Evolutionary conservation across 2,329 filamentous ascomycete species (phyloP).

Genomic region (Neofusicoccum laricinum): DNA sequence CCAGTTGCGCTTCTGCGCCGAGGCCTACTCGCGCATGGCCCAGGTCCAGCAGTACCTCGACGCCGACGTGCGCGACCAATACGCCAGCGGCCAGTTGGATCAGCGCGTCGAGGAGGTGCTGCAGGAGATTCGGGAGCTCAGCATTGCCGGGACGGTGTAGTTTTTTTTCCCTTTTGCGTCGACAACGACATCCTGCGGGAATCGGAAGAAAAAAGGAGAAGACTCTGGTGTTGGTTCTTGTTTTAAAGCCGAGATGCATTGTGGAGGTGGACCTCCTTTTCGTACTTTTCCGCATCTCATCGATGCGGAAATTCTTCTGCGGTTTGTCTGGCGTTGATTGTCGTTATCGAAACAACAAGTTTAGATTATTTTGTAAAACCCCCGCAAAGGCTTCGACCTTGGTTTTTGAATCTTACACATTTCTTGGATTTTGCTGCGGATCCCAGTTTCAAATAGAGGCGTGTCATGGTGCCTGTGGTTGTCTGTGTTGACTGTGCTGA

Average conservation of each 20-base stretch:
- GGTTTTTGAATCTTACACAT: too few relatives aligned
- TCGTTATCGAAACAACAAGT: too few relatives aligned
- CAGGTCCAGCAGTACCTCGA: constrained; percentile 99
- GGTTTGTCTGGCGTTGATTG: too few relatives aligned
- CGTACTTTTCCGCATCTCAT: too few relatives aligned
- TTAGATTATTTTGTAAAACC: too few relatives aligned
- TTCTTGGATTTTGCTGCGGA: too few relatives aligned
- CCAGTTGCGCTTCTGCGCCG: constrained; percentile 93
- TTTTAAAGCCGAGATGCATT: background rate
- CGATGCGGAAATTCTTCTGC: too few relatives aligned
- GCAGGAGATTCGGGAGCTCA: constrained; percentile 94
- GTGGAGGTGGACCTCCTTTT: too few relatives aligned
- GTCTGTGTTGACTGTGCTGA: too few relatives aligned
- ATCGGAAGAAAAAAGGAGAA: background rate
- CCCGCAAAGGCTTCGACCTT: too few relatives aligned
- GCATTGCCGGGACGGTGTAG: constrained; percentile 73
- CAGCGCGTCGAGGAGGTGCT: constrained; percentile 89
- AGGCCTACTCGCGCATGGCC: constrained; percentile 96
- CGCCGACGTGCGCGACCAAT: constrained; percentile 91
- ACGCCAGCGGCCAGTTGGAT: constrained; percentile 89
- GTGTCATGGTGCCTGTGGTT: too few relatives aligned
- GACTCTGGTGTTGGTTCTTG: background rate
- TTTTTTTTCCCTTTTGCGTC: background rate
- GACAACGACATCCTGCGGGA: background rate
- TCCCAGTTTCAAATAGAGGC: too few relatives aligned